Evolutionary conservation across 1,284 basidiomycete genomes (phyloP), one percentile per base, ranked within the genome.

Genomic region (Xerocomus minutiporus): DNA sequence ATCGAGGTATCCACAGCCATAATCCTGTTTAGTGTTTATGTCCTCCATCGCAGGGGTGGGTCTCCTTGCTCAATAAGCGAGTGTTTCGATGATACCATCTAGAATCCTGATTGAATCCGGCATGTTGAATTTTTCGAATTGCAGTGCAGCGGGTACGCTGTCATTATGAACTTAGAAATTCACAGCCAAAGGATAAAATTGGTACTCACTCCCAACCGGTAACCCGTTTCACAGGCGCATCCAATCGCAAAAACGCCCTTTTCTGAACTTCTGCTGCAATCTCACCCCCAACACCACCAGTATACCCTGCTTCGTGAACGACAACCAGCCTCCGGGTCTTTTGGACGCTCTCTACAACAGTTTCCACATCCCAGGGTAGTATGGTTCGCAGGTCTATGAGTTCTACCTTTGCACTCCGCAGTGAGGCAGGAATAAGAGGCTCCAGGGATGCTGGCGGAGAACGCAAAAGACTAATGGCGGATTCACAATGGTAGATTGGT

Each of bases 311-410:
- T 70, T 96, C 93, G 64, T 96, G 93, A 11, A 95, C 91, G 46
- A 96, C 78, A n/a, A 96, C 84, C 52, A 93, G 76, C 26, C 92
- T 74, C 0, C 93, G 89, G 0, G 93, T 95, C 56, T 84, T 81
- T 53, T 80, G 80, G 20, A 95, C 91, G 59, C 90, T 91, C 65
- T 90, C 84, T n/a, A 81, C 76, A 34, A 96, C 73, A 0, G 84
- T 86, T 45, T 89, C 81, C 12, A 91, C 75, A 61, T 97, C 95
- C 84, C 93, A 93, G 0, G 94, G 94, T 29, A 95, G 72, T 59
- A 97, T 87, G 0, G 93, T 93, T 23, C 93, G 80, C 54, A 97
- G 70, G 71, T 97, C 94, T 59, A 97, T 94, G 5, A 97, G 76
- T 70, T 97, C 93, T 50, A 97, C 74, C 53, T 83, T 85, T 3